phyloP scores from a whole-genome alignment of 257 asterid species.

The Jacaranda mimosifolia region DNA sequence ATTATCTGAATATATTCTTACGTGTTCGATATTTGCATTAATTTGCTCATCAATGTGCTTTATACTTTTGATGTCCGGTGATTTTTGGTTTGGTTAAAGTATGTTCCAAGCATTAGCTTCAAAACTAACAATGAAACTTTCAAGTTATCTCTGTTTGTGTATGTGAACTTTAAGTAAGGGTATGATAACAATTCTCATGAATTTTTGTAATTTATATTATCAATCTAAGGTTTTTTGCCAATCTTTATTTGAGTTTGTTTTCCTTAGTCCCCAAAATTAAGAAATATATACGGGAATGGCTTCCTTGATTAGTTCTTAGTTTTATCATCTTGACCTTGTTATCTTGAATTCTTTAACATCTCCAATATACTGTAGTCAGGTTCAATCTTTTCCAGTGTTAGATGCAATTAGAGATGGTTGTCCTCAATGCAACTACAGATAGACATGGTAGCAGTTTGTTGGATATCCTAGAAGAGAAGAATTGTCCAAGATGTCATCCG shows the following conservation, averaged over 20 bases:
- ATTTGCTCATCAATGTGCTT: too few relatives aligned
- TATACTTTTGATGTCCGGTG: too few relatives aligned
- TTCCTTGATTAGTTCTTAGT: not conserved
- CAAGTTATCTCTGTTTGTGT: too few relatives aligned
- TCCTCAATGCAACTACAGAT: slow-evolving; percentile 83
- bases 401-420: slow-evolving; percentile 97
- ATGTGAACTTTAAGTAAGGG: too few relatives aligned
- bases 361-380: slow-evolving; percentile 63
- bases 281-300: not conserved
- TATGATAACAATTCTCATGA: too few relatives aligned
- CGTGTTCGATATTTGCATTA: too few relatives aligned
- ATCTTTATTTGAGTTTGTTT: not conserved
- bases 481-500: slow-evolving; percentile 44
- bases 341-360: slow-evolving; percentile 30
- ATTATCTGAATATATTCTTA: too few relatives aligned
- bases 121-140: too few relatives aligned
- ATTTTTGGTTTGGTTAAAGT: too few relatives aligned
- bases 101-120: too few relatives aligned
- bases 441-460: slow-evolving; percentile 63
- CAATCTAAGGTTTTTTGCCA: slow-evolving; percentile 44
- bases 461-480: slow-evolving; percentile 60
- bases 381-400: slow-evolving; percentile 87
- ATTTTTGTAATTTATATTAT: too few relatives aligned
- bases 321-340: slow-evolving; percentile 27
- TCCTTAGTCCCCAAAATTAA: too few relatives aligned